phyloP scores from a whole-genome alignment of 345 rosid species.

The Psidium friedrichsthalianum region DNA sequence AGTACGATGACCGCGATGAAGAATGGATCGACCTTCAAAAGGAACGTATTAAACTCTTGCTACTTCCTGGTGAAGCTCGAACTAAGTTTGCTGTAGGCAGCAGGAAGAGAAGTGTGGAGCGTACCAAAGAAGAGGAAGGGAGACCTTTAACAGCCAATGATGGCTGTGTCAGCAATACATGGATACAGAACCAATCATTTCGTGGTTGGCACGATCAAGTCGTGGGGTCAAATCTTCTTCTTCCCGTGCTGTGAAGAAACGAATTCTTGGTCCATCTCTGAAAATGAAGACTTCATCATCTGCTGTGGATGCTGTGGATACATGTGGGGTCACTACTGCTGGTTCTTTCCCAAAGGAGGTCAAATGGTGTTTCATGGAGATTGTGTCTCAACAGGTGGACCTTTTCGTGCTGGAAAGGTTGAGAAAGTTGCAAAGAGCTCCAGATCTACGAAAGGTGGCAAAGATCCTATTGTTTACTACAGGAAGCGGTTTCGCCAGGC shows the following conservation, averaged over 20 bases:
- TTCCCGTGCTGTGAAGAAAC: constrained; percentile 35
- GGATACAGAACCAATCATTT: constrained; percentile 90
- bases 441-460: constrained; percentile 18
- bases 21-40: constrained; percentile 81
- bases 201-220: constrained; percentile 69
- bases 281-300: constrained; percentile 2
- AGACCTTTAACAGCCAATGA: constrained; percentile 40
- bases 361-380: constrained; percentile 14
- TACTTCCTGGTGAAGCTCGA: constrained; percentile 77
- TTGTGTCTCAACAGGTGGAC: constrained; percentile 20
- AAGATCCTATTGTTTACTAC: constrained; percentile 63
- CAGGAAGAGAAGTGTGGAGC: constrained; percentile 29
- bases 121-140: constrained; percentile 25
- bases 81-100: constrained; percentile 33
- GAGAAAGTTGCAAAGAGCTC: constrained; percentile 20
- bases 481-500: constrained; percentile 63
- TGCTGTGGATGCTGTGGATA: constrained; percentile 14
- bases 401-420: constrained; percentile 14
- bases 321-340: constrained; percentile 12
- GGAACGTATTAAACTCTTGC: constrained; percentile 81
- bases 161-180: constrained; percentile 29
- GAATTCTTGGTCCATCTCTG: constrained; percentile 13
- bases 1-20: constrained; percentile 96
- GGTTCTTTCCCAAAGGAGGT: constrained; percentile 12
- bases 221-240: constrained; percentile 38